Evolutionary conservation across 768 basidiomycete genomes (phyloP).

Genomic region (Calocybe gangraenosa): DNA sequence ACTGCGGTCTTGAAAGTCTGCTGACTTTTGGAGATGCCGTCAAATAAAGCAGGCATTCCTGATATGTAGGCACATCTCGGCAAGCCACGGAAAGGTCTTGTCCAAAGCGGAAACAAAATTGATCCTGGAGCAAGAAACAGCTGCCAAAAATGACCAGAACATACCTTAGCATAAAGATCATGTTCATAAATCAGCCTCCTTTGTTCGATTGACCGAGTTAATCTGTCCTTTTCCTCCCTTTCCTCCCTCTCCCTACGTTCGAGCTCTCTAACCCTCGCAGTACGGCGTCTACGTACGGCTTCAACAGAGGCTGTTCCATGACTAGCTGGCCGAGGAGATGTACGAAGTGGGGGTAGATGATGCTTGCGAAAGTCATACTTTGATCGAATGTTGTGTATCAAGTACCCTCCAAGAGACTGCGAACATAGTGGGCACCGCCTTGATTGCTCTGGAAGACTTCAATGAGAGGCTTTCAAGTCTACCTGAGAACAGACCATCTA

Average conservation of each 20-base stretch:
- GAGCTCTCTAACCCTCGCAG: constrained; percentile 46
- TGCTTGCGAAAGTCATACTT: constrained; percentile 81
- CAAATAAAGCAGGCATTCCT: no score
- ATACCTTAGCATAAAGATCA: constrained; percentile 80
- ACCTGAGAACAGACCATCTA: neutral
- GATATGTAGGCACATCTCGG: no score
- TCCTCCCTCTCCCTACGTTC: constrained; percentile 48
- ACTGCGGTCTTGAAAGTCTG: no score
- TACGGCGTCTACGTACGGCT: constrained; percentile 28
- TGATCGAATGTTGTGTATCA: constrained; percentile 78
- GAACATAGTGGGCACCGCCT: constrained; percentile 76
- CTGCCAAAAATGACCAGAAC: constrained; percentile 14
- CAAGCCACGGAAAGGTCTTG: no score
- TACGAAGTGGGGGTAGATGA: constrained; percentile 62
- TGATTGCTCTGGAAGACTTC: constrained; percentile 55
- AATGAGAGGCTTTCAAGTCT: neutral
- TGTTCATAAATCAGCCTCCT: constrained; percentile 81
- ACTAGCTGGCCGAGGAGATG: constrained; percentile 37
- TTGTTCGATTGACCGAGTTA: constrained; percentile 70
- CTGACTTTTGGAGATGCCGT: no score
- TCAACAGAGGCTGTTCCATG: constrained; percentile 23
- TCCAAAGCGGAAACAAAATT: no score
- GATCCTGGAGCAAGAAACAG: no score
- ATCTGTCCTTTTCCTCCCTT: constrained; percentile 58
- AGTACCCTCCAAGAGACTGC: constrained; percentile 60